Conservation (phyloP, 2,329 filamentous ascomycete species). For the Trichophyton verrucosum region DNA sequence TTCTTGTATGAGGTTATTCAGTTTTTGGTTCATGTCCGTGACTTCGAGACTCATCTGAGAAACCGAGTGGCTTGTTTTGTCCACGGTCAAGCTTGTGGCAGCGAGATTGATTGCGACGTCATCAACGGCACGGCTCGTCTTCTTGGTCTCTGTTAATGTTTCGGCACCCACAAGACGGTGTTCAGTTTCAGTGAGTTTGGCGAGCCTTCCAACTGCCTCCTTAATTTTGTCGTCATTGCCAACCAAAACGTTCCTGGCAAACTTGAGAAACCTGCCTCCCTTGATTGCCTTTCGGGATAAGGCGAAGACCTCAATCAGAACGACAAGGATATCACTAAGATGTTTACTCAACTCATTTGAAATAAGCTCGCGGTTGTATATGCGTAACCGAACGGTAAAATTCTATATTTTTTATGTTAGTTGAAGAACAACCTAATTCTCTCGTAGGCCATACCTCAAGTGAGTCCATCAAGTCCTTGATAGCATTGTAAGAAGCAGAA, state of each 20-base stretch:
- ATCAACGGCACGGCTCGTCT: conserved; percentile 10
- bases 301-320: conserved; percentile 37
- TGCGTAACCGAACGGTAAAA: conserved; percentile 33
- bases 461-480: conserved; percentile 34
- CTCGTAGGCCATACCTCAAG: conserved; percentile 16
- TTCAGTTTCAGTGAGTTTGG: conserved; percentile 30
- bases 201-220: conserved; percentile 30
- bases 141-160: conserved; percentile 20
- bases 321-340: conserved; percentile 32
- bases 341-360: conserved; percentile 30
- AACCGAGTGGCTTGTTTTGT: neutral
- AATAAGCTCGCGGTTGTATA: conserved; percentile 32
- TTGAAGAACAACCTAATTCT: neutral
- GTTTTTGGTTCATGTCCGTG: conserved; percentile 4
- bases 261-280: conserved; percentile 29
- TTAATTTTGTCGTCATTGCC: conserved; percentile 32
- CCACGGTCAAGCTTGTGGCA: conserved; percentile 4
- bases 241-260: conserved; percentile 32
- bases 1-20: conserved; percentile 3
- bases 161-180: conserved; percentile 35
- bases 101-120: conserved; percentile 8
- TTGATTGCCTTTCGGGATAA: conserved; percentile 32
- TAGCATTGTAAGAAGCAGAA: conserved; percentile 35
- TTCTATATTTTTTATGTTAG: conserved; percentile 19
- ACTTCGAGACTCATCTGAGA: neutral